Percentiles rank a stretch among this genome's conserved stretches.
Conservation (phyloP, 148 eudicot genomes). For the Hydrangea macrophylla region DNA sequence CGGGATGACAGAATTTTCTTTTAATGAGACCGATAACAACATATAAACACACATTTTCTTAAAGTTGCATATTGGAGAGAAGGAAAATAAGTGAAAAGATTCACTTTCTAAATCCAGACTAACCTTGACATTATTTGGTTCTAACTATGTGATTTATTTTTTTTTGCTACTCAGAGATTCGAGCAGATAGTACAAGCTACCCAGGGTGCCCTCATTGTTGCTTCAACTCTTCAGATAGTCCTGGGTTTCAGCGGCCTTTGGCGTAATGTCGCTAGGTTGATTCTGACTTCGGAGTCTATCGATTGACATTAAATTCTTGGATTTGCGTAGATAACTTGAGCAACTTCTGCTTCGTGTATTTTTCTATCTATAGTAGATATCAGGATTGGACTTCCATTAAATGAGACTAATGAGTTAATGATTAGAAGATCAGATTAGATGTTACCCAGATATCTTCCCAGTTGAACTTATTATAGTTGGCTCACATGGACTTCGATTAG, state of each 20-base stretch:
- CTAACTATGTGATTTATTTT: slow-evolving; percentile 1
- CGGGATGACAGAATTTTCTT: not conserved
- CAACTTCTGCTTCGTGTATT: not conserved
- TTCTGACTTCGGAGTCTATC: slow-evolving; percentile 13
- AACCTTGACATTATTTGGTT: not conserved
- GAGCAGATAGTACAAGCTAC: slow-evolving; percentile 75
- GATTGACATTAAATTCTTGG: not conserved
- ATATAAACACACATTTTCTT: not conserved
- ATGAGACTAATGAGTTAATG: not conserved
- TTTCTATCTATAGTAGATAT: not conserved
- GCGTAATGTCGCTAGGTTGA: slow-evolving; percentile 87
- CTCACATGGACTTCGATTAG: not conserved
- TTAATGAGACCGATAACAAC: not conserved
- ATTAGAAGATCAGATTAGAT: not conserved
- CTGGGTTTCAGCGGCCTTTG: slow-evolving; percentile 98
- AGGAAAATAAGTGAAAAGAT: slow-evolving; percentile 15
- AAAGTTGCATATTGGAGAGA: not conserved
- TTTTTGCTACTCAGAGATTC: slow-evolving; percentile 55
- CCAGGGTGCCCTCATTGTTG: slow-evolving; percentile 94
- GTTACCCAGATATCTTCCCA: not conserved
- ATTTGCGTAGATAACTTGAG: not conserved
- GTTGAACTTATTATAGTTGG: not conserved
- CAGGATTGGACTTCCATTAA: slow-evolving; percentile 2
- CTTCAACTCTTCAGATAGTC: slow-evolving; percentile 90
- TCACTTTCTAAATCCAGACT: not conserved